phyloP scores from a whole-genome alignment of 1,284 basidiomycete species.

The Cronartium quercuum region DNA sequence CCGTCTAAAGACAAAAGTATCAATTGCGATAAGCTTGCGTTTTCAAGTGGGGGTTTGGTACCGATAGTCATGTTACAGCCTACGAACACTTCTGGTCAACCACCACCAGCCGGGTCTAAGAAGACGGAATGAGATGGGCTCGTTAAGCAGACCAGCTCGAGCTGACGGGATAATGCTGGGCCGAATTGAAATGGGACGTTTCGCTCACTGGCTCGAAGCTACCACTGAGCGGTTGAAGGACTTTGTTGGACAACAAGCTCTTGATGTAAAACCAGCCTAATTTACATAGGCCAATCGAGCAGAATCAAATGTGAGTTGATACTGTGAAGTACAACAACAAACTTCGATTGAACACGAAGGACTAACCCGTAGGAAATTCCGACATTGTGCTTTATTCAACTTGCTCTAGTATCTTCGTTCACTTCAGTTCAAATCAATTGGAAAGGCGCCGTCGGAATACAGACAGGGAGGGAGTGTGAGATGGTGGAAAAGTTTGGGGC shows the following conservation, averaged over 20 bases:
- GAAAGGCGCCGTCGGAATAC: too few species aligned
- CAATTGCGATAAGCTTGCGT: not conserved
- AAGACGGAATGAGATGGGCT: not conserved
- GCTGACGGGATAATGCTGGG: not conserved
- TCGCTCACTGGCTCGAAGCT: slow-evolving; percentile 19
- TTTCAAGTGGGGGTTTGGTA: not conserved
- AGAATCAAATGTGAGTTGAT: too few species aligned
- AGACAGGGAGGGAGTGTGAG: too few species aligned
- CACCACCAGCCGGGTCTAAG: slow-evolving; percentile 16
- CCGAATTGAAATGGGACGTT: not conserved
- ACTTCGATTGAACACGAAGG: not conserved
- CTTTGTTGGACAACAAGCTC: slow-evolving; percentile 11
- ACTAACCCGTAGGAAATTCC: slow-evolving; percentile 21
- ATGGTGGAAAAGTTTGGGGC: too few species aligned
- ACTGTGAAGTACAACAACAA: not conserved
- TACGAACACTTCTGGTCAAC: slow-evolving; percentile 16
- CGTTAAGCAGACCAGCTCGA: not conserved
- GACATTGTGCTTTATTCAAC: too few species aligned
- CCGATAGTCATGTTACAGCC: not conserved
- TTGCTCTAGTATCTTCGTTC: too few species aligned
- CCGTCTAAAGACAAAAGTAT: not conserved
- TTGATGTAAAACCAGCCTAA: slow-evolving; percentile 34
- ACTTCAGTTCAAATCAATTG: too few species aligned
- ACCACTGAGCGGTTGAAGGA: slow-evolving; percentile 16
- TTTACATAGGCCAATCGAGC: not conserved